These are phyloP conservation scores for Alternaria brassicae DNA, from an alignment of 2,329 filamentous ascomycete genomes.

Conservation along the genomic window DNA sequence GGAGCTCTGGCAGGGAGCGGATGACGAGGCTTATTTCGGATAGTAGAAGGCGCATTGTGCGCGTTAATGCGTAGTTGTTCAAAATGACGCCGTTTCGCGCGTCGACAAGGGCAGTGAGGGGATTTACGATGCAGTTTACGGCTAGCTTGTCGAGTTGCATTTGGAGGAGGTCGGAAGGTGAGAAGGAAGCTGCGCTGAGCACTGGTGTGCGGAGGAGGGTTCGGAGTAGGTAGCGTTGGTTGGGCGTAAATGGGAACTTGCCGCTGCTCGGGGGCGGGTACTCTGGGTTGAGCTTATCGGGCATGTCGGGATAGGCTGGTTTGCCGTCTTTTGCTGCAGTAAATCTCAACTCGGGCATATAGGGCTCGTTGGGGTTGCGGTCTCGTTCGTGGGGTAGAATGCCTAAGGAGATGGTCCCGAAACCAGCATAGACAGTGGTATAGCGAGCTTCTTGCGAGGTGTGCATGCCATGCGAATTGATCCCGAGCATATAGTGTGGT, in stretches of 20 bases:
- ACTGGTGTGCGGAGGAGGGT: slow-evolving; percentile 68
- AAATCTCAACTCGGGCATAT: slow-evolving; percentile 27
- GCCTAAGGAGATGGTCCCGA: slow-evolving; percentile 65
- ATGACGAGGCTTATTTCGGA: slow-evolving; percentile 78
- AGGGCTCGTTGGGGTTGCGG: slow-evolving; percentile 33
- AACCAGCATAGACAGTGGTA: slow-evolving; percentile 63
- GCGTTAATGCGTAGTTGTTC: slow-evolving; percentile 69
- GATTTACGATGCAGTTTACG: slow-evolving; percentile 78
- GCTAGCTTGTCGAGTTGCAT: slow-evolving; percentile 81
- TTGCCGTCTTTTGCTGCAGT: slow-evolving; percentile 8
- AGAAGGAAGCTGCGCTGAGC: slow-evolving; percentile 66
- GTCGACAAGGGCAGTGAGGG: slow-evolving; percentile 80
- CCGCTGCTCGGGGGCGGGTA: slow-evolving; percentile 20
- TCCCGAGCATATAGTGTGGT: slow-evolving; percentile 79
- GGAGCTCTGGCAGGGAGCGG: slow-evolving; percentile 74
- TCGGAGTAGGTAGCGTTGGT: slow-evolving; percentile 67
- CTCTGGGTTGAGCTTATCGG: slow-evolving; percentile 24
- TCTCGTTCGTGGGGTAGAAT: slow-evolving; percentile 55
- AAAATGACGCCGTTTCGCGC: slow-evolving; percentile 75
- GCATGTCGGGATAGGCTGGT: slow-evolving; percentile 12
- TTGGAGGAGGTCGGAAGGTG: slow-evolving; percentile 68
- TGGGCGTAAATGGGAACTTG: slow-evolving; percentile 48
- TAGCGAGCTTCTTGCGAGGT: slow-evolving; percentile 55
- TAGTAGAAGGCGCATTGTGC: slow-evolving; percentile 73
- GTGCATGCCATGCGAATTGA: slow-evolving; percentile 66